Conservation (phyloP, 129 eudicot genomes). For the Apium graveolens region DNA sequence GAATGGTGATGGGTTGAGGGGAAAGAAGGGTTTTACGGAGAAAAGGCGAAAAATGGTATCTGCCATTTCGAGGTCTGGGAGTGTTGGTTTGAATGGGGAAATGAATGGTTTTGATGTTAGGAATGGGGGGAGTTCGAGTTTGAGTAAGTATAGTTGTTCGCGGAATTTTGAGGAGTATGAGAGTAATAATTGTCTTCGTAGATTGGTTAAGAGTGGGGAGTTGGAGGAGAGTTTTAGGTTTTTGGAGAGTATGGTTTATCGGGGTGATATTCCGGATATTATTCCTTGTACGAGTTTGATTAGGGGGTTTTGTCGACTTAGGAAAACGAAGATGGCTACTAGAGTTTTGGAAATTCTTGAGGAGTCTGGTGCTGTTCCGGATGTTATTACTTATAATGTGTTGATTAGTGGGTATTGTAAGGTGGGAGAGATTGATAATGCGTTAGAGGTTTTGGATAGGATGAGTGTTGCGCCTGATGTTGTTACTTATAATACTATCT, state of each 20-base stretch:
- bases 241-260: constrained; percentile 57
- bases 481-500: constrained; percentile 67
- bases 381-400: constrained; percentile 79
- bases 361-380: constrained; percentile 77
- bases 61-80: constrained; percentile 35
- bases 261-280: constrained; percentile 71
- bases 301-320: constrained; percentile 53
- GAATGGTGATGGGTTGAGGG: constrained; percentile 18
- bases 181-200: constrained; percentile 62
- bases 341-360: constrained; percentile 81
- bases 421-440: constrained; percentile 56
- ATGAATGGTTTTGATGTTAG: constrained; percentile 17
- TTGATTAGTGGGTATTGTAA: constrained; percentile 74
- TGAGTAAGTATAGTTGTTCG: constrained; percentile 21
- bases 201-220: constrained; percentile 54
- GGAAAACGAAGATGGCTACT: constrained; percentile 55
- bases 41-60: constrained; percentile 31
- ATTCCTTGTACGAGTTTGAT: constrained; percentile 74
- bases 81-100: constrained; percentile 33
- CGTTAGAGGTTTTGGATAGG: constrained; percentile 51
- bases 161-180: constrained; percentile 62
- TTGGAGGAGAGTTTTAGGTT: constrained; percentile 55
- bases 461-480: constrained; percentile 85
- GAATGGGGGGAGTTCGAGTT: constrained; percentile 13
- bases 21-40: constrained; percentile 24